phyloP scores from a whole-genome alignment of 2,329 filamentous ascomycete genomes.

The Botrytis fragariae region DNA sequence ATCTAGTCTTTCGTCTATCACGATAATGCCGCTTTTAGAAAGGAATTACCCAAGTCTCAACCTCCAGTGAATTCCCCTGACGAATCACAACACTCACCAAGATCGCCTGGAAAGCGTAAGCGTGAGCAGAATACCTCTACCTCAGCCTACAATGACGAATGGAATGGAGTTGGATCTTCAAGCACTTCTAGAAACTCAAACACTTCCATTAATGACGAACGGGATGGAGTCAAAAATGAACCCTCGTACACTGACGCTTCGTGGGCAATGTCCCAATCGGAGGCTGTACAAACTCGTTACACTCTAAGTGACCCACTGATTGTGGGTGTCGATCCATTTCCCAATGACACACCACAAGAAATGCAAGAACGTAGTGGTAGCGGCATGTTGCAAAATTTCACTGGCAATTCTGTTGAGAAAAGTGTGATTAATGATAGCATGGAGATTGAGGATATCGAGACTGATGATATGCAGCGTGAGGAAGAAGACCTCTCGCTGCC shows the following conservation, averaged over 20 bases:
- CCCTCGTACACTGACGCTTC: not conserved
- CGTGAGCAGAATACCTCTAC: slow-evolving; percentile 27
- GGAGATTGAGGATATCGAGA: slow-evolving; percentile 35
- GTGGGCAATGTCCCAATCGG: not conserved
- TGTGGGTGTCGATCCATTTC: slow-evolving; percentile 32
- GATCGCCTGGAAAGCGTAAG: slow-evolving; percentile 33
- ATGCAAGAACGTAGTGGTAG: slow-evolving; percentile 36
- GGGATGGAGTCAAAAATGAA: slow-evolving; percentile 3
- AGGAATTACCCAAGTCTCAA: slow-evolving; percentile 43
- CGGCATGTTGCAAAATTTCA: slow-evolving; percentile 26
- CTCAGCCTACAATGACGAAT: slow-evolving; percentile 19
- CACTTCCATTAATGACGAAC: slow-evolving; percentile 13
- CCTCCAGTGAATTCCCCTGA: slow-evolving; percentile 9
- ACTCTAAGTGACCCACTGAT: slow-evolving; percentile 17
- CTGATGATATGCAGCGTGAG: slow-evolving; percentile 28
- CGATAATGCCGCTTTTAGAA: slow-evolving; percentile 53
- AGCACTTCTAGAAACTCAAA: slow-evolving; percentile 11
- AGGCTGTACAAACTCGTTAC: not conserved
- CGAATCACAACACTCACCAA: slow-evolving; percentile 13
- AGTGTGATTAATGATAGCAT: slow-evolving; percentile 37
- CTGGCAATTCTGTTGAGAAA: slow-evolving; percentile 16
- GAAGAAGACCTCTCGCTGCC: slow-evolving; percentile 17
- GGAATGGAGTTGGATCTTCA: slow-evolving; percentile 14
- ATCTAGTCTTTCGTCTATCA: slow-evolving; percentile 48
- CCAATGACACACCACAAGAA: slow-evolving; percentile 26